phyloP scores from a whole-genome alignment of 192 early-diverging fungal species.

The Gigaspora rosea region DNA sequence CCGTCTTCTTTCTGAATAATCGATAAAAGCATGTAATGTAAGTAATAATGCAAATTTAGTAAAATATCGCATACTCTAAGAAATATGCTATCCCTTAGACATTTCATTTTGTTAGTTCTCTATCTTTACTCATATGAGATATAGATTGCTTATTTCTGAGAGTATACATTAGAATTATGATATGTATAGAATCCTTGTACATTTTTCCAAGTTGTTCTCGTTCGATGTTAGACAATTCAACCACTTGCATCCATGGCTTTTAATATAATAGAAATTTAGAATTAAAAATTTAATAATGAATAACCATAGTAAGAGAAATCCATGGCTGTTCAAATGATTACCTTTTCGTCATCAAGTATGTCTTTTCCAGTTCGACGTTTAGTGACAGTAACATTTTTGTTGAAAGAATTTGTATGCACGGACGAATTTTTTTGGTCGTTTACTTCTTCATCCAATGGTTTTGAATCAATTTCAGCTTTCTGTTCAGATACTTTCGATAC shows the following conservation, averaged over 20 bases:
- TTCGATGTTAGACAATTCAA: conserved; percentile 63
- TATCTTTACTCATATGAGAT: no score
- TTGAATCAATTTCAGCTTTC: not conserved
- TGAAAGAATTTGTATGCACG: not conserved
- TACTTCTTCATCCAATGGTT: not conserved
- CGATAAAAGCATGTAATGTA: not conserved
- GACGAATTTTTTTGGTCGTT: not conserved
- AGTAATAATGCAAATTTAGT: not conserved
- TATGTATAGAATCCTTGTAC: not conserved
- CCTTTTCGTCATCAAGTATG: not conserved
- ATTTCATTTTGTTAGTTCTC: no score
- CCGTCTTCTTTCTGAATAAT: conserved; percentile 29
- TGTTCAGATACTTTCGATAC: not conserved
- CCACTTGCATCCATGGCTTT: conserved; percentile 64
- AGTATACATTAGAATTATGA: no score
- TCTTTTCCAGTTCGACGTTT: conserved; percentile 14
- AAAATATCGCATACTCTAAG: not conserved
- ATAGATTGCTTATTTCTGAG: no score
- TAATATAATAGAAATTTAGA: conserved; percentile 35
- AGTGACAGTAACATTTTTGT: not conserved
- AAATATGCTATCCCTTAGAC: no score
- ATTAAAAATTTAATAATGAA: not conserved
- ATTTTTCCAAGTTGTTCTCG: conserved; percentile 48
- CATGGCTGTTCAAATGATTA: not conserved
- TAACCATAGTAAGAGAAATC: not conserved